A percentile compares a stretch with the other conserved stretches of the same genome.
Evolutionary conservation across 306 rosid genomes (phyloP).

Genomic region (Cicer bijugum): DNA sequence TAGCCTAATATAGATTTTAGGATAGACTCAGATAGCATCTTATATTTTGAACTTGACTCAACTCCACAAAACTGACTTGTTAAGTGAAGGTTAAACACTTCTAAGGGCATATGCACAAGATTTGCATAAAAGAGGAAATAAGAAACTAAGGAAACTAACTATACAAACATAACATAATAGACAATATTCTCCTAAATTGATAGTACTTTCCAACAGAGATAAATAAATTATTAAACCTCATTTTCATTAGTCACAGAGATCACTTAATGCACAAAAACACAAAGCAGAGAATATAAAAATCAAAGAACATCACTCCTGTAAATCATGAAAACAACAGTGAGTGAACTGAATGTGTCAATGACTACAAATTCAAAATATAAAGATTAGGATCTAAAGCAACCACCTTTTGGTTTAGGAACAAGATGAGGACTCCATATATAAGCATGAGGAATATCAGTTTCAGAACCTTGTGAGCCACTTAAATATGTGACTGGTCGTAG

Average conservation of each 20-base stretch:
- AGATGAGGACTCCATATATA: constrained; percentile 99
- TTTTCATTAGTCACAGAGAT: constrained; percentile 28
- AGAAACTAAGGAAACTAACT: not conserved
- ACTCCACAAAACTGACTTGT: not conserved
- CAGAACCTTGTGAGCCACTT: constrained; percentile 98
- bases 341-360: constrained; percentile 18
- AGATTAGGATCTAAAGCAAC: constrained; percentile 40
- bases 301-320: not conserved
- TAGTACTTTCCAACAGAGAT: constrained; percentile 4
- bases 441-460: constrained; percentile 88
- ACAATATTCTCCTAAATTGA: not conserved
- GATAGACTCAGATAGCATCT: not conserved
- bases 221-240: constrained; percentile 9
- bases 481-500: constrained; percentile 96
- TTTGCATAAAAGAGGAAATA: not conserved
- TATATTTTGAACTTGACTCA: not conserved
- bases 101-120: not conserved
- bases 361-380: constrained; percentile 26
- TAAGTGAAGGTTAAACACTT: not conserved
- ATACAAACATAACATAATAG: not conserved
- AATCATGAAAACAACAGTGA: constrained; percentile 21
- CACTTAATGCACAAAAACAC: constrained; percentile 21
- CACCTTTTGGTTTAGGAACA: constrained; percentile 99
- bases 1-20: not conserved
- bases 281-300: constrained; percentile 20